Base-by-base conservation (phyloP, 495 filamentous ascomycete genomes). In the Aspergillus kassunensis region DNA sequence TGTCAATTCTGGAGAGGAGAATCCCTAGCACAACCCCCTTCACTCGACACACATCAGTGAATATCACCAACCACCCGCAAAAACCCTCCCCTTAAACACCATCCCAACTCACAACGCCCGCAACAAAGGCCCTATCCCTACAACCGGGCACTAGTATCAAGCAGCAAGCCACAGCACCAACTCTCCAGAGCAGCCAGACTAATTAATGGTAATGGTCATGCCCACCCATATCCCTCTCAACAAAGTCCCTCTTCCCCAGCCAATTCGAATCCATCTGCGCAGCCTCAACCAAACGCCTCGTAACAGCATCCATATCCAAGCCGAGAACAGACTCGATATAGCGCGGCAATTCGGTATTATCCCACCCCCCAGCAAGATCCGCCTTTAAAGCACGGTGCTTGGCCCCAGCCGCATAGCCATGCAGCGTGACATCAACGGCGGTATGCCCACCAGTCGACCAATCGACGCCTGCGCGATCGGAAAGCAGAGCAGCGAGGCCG, bases 341-440 rank as follows among this genome's bases (percentile, higher is more conserved):
- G 6, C 44, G 44, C n/a, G 44, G 44, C 1, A 48, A n/a, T 30
- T 48, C 44, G 9, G 44, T 48, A 15, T 48, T 48, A 35, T 48
- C 44, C 44, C 44, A 48, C 1, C 44, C 44, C 1, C 44, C 44
- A 4, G 44, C 44, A 5, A 48, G 44, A 21, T 48, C 44, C 44
- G 44, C 44, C 44, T 35, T 19, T 6, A 48, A 30, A 3, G 44
- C 44, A 2, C 29, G 29, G 9, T 30, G 44, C 44, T 48, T 48
- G 7, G 9, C 16, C 1, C 44, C 44, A 1, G 44, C 29, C 3
- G 44, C 44, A 21, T 48, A 48, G 4, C 44, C 44, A 33, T 48
- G 44, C 27, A 48, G 44, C 25, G 44, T 48, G 18, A 48, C 44
- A n/a, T 48, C 44, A 9, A 48, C 44, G 10, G 44, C 35, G 30